phyloP scores from a whole-genome alignment of 192 early-diverging fungal genomes.

The Physocladia obscura region DNA sequence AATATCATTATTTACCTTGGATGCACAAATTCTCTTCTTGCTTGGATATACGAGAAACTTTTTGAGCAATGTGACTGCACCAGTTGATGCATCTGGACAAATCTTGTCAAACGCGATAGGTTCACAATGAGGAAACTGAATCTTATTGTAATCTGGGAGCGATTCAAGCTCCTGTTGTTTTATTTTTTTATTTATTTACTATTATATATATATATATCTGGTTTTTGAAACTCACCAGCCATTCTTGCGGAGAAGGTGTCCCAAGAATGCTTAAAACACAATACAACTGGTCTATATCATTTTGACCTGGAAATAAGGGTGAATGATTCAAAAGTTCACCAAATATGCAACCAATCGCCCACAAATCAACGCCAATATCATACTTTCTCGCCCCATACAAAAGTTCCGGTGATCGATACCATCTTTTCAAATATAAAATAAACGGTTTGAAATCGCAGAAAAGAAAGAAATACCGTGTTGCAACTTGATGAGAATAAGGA shows the following conservation, averaged over 20 bases:
- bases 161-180: constrained; percentile 53
- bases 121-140: constrained; percentile 50
- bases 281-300: constrained; percentile 64
- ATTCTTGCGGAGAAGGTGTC: constrained; percentile 46
- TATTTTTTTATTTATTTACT: too few relatives aligned
- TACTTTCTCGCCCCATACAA: constrained; percentile 61
- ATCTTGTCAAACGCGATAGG: constrained; percentile 36
- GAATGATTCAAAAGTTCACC: constrained; percentile 61
- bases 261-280: constrained; percentile 52
- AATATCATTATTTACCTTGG: constrained; percentile 31
- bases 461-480: constrained; percentile 38
- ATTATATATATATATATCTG: not conserved
- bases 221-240: constrained; percentile 52
- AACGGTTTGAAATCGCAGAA: too few relatives aligned
- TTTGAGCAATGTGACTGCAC: constrained; percentile 47
- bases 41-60: constrained; percentile 55
- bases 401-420: constrained; percentile 66
- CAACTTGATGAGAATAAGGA: constrained; percentile 59
- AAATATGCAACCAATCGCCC: constrained; percentile 68
- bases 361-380: constrained; percentile 61
- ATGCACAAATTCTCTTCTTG: constrained; percentile 44
- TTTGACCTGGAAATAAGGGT: constrained; percentile 62
- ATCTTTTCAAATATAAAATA: constrained; percentile 34
- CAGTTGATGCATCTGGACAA: constrained; percentile 49
- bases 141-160: constrained; percentile 64